A percentile compares a stretch with the other conserved stretches of the same genome.
Conservation (phyloP, 805 yeast genomes). For the Pichia deserticola region DNA sequence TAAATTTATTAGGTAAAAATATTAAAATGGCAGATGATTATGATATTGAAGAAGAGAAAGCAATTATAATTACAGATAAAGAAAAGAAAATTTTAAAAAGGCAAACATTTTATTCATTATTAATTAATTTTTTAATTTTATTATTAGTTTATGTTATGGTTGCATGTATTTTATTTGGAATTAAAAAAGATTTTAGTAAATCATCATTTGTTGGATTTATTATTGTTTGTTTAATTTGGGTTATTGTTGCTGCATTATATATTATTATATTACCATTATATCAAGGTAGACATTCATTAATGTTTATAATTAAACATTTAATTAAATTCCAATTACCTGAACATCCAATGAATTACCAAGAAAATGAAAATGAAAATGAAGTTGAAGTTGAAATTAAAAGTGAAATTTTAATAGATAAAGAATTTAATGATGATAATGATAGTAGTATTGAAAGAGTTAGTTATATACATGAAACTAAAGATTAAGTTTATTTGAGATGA, state of each 20-base stretch:
- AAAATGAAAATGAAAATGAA: not conserved
- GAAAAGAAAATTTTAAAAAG: conserved; percentile 22
- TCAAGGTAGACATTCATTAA: conserved; percentile 24
- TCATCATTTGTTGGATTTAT: conserved; percentile 31
- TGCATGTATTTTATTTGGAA: conserved; percentile 29
- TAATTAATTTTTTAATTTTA: conserved; percentile 30
- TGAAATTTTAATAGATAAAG: not conserved
- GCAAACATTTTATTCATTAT: conserved; percentile 35
- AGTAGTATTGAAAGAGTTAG: not conserved
- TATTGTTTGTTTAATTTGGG: conserved; percentile 32
- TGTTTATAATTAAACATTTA: conserved; percentile 5
- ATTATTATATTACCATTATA: conserved; percentile 33
- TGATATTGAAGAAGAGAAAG: conserved; percentile 27
- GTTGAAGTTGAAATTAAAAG: not conserved
- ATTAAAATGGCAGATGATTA: conserved; percentile 30
- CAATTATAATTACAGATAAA: conserved; percentile 17
- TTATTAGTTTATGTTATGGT: conserved; percentile 27
- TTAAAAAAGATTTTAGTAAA: conserved; percentile 29
- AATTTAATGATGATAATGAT: not conserved
- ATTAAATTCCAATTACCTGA: conserved; percentile 6
- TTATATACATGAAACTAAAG: not conserved
- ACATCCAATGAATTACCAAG: conserved; percentile 4
- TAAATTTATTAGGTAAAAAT: conserved; percentile 13
- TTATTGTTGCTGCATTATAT: conserved; percentile 29
- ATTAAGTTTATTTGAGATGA: not conserved